Conservation (phyloP, 306 rosid genomes). For the Sphenostylis stenocarpa region DNA sequence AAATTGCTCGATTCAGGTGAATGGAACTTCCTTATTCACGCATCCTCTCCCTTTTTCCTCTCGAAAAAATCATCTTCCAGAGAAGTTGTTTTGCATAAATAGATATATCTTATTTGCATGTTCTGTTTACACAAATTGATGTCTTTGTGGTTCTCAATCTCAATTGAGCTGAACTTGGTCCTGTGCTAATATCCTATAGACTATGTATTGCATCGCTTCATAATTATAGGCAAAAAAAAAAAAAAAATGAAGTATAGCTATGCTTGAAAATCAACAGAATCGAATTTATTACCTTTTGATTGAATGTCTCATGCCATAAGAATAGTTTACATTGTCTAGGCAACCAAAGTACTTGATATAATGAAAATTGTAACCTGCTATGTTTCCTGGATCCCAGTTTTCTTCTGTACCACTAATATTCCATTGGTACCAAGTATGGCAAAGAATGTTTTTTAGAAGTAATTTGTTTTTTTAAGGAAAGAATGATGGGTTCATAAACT, state of each 20-base stretch:
- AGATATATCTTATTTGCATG: too few relatives aligned
- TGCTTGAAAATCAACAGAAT: not conserved
- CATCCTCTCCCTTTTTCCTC: too few relatives aligned
- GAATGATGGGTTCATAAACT: not conserved
- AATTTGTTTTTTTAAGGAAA: not conserved
- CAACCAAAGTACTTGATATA: not conserved
- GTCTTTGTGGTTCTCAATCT: too few relatives aligned
- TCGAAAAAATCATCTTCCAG: too few relatives aligned
- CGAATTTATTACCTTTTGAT: not conserved
- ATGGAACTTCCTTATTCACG: not conserved
- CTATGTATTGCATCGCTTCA: too few relatives aligned
- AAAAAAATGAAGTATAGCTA: not conserved
- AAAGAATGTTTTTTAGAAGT: not conserved
- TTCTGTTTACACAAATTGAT: too few relatives aligned
- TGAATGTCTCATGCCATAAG: not conserved
- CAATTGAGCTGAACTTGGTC: too few relatives aligned
- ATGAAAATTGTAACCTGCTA: not conserved
- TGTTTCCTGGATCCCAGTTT: not conserved
- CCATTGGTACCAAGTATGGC: not conserved
- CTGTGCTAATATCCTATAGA: too few relatives aligned
- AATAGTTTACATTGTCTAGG: not conserved
- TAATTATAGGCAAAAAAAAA: not conserved
- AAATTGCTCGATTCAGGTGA: constrained; percentile 88
- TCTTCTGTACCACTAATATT: not conserved
- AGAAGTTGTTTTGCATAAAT: too few relatives aligned